Base-by-base conservation (phyloP, 2,329 filamentous ascomycete species). In the Exserohilum rostratum region DNA sequence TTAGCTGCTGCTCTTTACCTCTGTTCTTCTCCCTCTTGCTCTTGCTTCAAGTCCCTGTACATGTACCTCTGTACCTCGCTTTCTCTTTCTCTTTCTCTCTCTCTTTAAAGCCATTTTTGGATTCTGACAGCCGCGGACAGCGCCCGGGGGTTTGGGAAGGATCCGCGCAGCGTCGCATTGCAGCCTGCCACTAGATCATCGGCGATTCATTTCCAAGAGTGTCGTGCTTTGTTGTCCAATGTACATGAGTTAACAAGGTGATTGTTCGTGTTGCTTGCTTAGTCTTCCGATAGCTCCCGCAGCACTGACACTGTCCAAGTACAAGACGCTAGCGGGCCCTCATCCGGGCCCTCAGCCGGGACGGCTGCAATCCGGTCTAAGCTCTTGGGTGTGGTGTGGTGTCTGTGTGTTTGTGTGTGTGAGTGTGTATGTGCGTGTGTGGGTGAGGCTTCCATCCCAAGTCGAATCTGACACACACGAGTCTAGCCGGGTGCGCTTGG, bases 241-340 rank as follows among this genome's bases (percentile, higher is more conserved):
- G 35, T 51, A 37, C 40, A 42, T 55, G 29, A 40, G 45, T 39
- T 30, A 20, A 13, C 10, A 22, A 35, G 20, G 22, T 31, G 22
- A 46, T 40, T 27, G 27, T 40, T 45, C 25, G 35, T 45, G 40
- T 55, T 50, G 31, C 29, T 39, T 30, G 25, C 17, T 30, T 55
- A 37, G 37, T 38, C n/a, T 42, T 55, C 37, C 47, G 37, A 46
- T 55, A 46, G 53, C 34, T 51, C 43, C 47, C 30, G 42, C 43
- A 25, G 47, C 43, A 43, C 45, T 33, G 42, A 42, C 47, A 33
- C 42, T 40, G 48, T 43, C 42, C 35, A 27, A 42, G 43, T 47
- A 37, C 37, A 25, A 25, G 4, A 48, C 40, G 47, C 53, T 55
- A 46, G 20, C 44, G 52, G 40, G 17, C 38, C 35, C 44, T 20